Evolutionary conservation across 2,329 filamentous ascomycete genomes (phyloP).

Genomic region (Tolypocladium amazonense): DNA sequence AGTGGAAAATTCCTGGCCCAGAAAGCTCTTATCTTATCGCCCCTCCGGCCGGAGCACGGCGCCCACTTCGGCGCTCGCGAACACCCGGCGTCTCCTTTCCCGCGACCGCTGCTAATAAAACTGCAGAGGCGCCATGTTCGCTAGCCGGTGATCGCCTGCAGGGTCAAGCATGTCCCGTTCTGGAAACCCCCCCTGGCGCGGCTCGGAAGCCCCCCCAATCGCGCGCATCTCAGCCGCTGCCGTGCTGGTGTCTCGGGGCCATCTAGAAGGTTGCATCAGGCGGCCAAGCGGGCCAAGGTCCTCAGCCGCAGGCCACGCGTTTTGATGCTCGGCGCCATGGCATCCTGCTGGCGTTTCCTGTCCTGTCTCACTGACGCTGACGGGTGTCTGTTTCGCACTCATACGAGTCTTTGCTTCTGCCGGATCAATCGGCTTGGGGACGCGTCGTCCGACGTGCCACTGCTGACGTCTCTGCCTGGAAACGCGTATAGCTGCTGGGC

Average conservation of each 20-base stretch:
- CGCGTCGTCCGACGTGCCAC: not conserved
- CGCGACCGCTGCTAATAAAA: not conserved
- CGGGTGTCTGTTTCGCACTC: not conserved
- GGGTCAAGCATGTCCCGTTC: not conserved
- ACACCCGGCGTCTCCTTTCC: not conserved
- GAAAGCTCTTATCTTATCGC: conserved; percentile 16
- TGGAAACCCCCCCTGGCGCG: not conserved
- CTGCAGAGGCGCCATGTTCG: not conserved
- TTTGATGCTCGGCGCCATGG: too few relatives aligned
- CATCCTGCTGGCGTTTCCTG: too few relatives aligned
- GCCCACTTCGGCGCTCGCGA: not conserved
- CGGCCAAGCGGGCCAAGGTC: not conserved
- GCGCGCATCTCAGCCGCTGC: not conserved
- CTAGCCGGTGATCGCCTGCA: not conserved
- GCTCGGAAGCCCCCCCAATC: not conserved
- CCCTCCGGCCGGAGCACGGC: not conserved
- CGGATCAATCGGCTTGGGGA: not conserved
- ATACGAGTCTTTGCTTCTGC: not conserved
- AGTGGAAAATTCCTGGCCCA: not conserved
- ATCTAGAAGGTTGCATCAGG: not conserved
- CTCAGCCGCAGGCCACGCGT: not conserved
- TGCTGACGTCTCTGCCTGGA: not conserved
- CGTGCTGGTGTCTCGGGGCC: not conserved
- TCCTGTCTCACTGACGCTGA: not conserved
- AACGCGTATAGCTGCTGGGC: not conserved